Percentiles rank a stretch among this genome's conserved stretches.
phyloP scores from a whole-genome alignment of 768 basidiomycete genomes.

The Boletus tomentosulus region DNA sequence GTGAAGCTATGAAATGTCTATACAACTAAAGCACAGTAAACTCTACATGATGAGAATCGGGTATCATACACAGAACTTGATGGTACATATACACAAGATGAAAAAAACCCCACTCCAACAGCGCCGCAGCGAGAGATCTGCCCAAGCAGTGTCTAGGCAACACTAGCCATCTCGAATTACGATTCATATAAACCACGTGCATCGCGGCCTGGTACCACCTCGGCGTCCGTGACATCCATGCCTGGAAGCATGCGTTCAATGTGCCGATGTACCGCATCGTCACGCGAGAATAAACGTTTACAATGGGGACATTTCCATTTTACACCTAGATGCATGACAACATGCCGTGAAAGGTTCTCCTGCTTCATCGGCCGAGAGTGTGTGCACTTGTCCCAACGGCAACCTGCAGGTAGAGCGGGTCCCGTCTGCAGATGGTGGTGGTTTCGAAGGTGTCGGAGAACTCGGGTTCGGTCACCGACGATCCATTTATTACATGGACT shows the following conservation, averaged over 20 bases:
- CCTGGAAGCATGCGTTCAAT: slow-evolving; percentile 26
- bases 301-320: slow-evolving; percentile 31
- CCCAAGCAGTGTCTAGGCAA: slow-evolving; percentile 5
- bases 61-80: slow-evolving; percentile 6
- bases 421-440: slow-evolving; percentile 19
- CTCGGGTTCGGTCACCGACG: slow-evolving; percentile 22
- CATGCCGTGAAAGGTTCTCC: slow-evolving; percentile 30
- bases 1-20: background rate
- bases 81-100: background rate
- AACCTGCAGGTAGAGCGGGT: slow-evolving; percentile 10
- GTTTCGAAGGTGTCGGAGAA: slow-evolving; percentile 27
- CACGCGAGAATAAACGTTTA: slow-evolving; percentile 25
- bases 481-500: slow-evolving; percentile 25
- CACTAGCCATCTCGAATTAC: slow-evolving; percentile 1
- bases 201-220: slow-evolving; percentile 18
- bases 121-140: background rate
- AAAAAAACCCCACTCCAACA: background rate
- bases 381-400: slow-evolving; percentile 25
- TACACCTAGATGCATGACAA: slow-evolving; percentile 27
- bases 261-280: slow-evolving; percentile 31
- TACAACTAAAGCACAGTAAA: background rate
- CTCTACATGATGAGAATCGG: background rate
- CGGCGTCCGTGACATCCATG: slow-evolving; percentile 21
- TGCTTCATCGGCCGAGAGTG: slow-evolving; percentile 26
- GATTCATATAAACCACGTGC: slow-evolving; percentile 12